phyloP scores from a whole-genome alignment of 129 eudicot species.

The Daucus carota region DNA sequence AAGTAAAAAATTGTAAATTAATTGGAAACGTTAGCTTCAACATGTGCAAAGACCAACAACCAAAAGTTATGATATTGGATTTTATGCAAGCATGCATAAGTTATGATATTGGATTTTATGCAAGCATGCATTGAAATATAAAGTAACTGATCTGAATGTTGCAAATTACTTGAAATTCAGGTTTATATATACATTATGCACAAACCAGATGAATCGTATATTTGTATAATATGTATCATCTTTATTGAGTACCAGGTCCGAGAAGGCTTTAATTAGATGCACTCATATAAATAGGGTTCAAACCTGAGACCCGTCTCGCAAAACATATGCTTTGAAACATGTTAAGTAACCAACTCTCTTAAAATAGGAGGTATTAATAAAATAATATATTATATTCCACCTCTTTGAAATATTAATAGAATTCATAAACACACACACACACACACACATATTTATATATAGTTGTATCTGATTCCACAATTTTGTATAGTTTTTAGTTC shows the following conservation, averaged over 20 bases:
- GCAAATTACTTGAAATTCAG: too few species aligned
- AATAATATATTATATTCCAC: not conserved
- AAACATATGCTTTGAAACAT: not conserved
- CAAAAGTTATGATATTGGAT: not conserved
- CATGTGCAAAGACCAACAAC: not conserved
- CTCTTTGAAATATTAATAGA: not conserved
- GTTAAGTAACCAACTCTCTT: not conserved
- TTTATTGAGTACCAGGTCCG: too few species aligned
- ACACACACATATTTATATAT: too few species aligned
- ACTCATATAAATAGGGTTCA: too few species aligned
- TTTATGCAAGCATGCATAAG: not conserved
- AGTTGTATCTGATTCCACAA: not conserved
- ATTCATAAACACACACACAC: not conserved
- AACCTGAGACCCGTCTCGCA: too few species aligned
- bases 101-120: not conserved
- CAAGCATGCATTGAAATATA: not conserved
- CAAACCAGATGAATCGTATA: too few species aligned
- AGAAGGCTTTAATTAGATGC: too few species aligned
- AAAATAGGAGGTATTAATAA: not conserved
- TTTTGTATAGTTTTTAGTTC: not conserved
- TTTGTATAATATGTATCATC: too few species aligned
- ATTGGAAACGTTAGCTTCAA: not conserved
- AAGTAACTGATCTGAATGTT: not conserved
- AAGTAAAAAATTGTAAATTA: too few species aligned
- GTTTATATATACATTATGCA: too few species aligned